A percentile compares a stretch with the other conserved stretches of the same genome.
Evolutionary conservation across 352 stramenopile genomes (phyloP).

Genomic region (Phytopythium helicoides): DNA sequence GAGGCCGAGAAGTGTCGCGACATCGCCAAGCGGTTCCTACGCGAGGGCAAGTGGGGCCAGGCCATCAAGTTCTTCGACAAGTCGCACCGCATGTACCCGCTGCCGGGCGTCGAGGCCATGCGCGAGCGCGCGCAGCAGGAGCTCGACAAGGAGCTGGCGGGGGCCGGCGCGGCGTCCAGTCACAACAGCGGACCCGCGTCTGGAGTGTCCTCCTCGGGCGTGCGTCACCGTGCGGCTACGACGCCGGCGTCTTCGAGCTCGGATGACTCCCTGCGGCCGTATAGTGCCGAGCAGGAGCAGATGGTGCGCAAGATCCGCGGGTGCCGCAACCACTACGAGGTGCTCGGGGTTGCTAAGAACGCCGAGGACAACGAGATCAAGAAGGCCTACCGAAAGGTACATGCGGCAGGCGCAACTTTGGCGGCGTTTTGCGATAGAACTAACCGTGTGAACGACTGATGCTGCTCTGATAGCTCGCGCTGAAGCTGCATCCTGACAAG

Average conservation of each 20-base stretch:
- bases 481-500: conserved; percentile 91
- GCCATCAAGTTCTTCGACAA: conserved; percentile 94
- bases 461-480: conserved; percentile 57
- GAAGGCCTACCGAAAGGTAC: conserved; percentile 90
- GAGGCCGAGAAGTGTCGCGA: conserved; percentile 92
- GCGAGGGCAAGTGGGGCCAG: conserved; percentile 81
- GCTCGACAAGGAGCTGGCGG: conserved; percentile 37
- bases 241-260: conserved; percentile 31
- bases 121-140: conserved; percentile 66
- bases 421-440: neutral
- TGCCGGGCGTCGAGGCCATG: conserved; percentile 84
- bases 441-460: conserved; percentile 5
- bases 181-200: conserved; percentile 12
- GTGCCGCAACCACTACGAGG: conserved; percentile 89
- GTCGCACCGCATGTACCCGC: conserved; percentile 85
- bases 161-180: neutral
- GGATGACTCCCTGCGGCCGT: conserved; percentile 50
- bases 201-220: conserved; percentile 30
- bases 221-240: conserved; percentile 31
- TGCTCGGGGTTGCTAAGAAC: conserved; percentile 68
- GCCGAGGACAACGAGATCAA: conserved; percentile 88
- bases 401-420: neutral
- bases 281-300: conserved; percentile 77
- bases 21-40: conserved; percentile 86
- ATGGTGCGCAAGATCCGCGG: conserved; percentile 87